Base-by-base conservation (phyloP, 352 stramenopile species). In the Globisporangium solare region DNA sequence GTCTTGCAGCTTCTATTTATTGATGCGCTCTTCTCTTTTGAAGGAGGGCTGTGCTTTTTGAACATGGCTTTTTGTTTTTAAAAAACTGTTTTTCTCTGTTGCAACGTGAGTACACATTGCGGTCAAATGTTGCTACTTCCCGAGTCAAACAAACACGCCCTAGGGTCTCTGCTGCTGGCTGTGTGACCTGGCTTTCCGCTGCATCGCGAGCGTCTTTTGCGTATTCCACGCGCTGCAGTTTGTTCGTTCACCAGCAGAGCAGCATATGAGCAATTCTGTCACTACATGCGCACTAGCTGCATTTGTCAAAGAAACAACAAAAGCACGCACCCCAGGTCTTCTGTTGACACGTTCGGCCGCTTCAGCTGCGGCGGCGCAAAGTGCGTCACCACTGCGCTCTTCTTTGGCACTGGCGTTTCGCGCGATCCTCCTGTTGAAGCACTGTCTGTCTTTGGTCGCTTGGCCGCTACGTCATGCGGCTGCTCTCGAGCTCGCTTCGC, bases 351-450 rank as follows among this genome's bases (percentile, higher is more conserved):
- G 46, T 89, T 89, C 1, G 79, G 79, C 0, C 77, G 65, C 54
- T 79, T 83, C 10, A 89, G 71, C 54, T 89, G 79, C 13, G 79
- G 79, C 6, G 79, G 79, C 6, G 70, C 74, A 54, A 86, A 83
- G 24, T 61, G 68, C 43, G 58, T 49, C 24, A 22, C 3, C 10
- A 58, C 27, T 47, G 27, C 27, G 27, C 73, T 77, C n/a, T 40
- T 76, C 73, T 77, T 15, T 17, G 74, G 72, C 61, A 15, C 50
- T 35, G 3, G 32, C 58, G 57, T 10, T 35, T 35, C 3, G 27
- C 27, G 27, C 27, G 48, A 17, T 42, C 11, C 43, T 43, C 21
- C 27, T 24, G 49, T 47, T 12, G 32, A 42, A 0, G 24, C 20
- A 10, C 18, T 27, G 1, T 18, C 11, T 13, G 50, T 20, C 48